Conservation (phyloP, 2,329 filamentous ascomycete genomes). For the Penicillium sp. region DNA sequence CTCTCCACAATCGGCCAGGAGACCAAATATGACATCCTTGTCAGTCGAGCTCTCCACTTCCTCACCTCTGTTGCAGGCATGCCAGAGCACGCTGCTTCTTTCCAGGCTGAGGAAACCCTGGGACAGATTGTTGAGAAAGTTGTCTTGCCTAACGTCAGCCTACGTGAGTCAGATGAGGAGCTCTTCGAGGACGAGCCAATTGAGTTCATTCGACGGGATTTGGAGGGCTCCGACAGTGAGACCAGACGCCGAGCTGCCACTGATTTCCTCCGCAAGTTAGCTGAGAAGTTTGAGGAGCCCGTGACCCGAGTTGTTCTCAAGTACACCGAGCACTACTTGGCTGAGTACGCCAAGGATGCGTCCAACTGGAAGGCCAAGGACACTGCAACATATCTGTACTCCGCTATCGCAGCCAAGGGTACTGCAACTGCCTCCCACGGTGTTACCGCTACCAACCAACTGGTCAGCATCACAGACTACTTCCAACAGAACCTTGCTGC, state of each 20-base stretch:
- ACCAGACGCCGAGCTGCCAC: slow-evolving; percentile 89
- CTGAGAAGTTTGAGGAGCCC: slow-evolving; percentile 81
- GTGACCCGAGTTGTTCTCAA: slow-evolving; percentile 85
- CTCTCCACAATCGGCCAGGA: slow-evolving; percentile 82
- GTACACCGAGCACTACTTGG: slow-evolving; percentile 84
- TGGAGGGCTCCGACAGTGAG: slow-evolving; percentile 95
- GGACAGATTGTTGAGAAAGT: slow-evolving; percentile 94
- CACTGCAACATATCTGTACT: slow-evolving; percentile 95
- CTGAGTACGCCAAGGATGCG: slow-evolving; percentile 67
- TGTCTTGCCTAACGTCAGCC: slow-evolving; percentile 85
- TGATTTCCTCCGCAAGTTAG: slow-evolving; percentile 86
- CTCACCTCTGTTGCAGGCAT: slow-evolving; percentile 84
- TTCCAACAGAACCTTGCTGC: slow-evolving; percentile 89
- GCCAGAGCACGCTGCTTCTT: slow-evolving; percentile 74
- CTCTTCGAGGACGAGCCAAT: slow-evolving; percentile 98
- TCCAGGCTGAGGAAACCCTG: slow-evolving; percentile 78
- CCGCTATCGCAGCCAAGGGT: slow-evolving; percentile 91
- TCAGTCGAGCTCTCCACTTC: slow-evolving; percentile 93
- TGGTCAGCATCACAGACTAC: slow-evolving; percentile 88
- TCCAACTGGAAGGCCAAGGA: slow-evolving; percentile 96
- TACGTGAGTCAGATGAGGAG: slow-evolving; percentile 92
- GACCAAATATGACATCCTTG: slow-evolving; percentile 90
- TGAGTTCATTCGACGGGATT: slow-evolving; percentile 91
- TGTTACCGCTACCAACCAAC: slow-evolving; percentile 84
- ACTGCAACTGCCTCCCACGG: slow-evolving; percentile 83